Percentiles rank a stretch among this genome's conserved stretches.
These are phyloP conservation scores for Pythium brachiatum DNA, from an alignment of 352 stramenopile genomes.

Conservation along the genomic window DNA sequence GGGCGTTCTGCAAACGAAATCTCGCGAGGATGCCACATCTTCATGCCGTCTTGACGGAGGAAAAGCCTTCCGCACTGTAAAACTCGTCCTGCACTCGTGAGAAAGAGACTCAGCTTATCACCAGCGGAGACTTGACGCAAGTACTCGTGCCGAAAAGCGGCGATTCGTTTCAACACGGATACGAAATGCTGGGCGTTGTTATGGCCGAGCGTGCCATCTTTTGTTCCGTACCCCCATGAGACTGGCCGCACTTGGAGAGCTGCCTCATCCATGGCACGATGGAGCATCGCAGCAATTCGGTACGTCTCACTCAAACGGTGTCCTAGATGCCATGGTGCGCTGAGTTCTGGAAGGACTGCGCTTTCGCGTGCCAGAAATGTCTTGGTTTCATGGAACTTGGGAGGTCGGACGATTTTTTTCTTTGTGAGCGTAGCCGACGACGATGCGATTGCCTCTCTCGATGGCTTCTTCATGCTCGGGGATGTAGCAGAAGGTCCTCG, in stretches of 20 bases:
- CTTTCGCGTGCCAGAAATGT: conserved; percentile 43
- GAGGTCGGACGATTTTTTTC: conserved; percentile 36
- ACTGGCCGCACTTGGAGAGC: conserved; percentile 33
- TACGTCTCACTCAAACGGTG: conserved; percentile 33
- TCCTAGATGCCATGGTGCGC: conserved; percentile 23
- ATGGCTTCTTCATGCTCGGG: not conserved
- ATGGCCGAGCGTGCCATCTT: conserved; percentile 45
- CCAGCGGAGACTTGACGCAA: conserved; percentile 46
- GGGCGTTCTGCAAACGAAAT: conserved; percentile 16
- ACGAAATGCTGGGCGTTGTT: conserved; percentile 27
- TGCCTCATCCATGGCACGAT: conserved; percentile 26
- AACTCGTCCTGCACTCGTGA: conserved; percentile 43
- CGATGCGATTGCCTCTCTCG: not conserved
- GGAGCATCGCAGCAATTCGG: conserved; percentile 42
- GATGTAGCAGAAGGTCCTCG: not conserved
- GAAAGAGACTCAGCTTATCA: conserved; percentile 59
- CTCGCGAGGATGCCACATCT: conserved; percentile 50
- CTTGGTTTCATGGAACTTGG: conserved; percentile 46
- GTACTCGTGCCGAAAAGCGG: conserved; percentile 36
- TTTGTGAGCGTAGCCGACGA: conserved; percentile 5
- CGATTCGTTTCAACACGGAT: conserved; percentile 30
- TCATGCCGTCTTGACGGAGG: conserved; percentile 47
- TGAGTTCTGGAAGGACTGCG: conserved; percentile 3
- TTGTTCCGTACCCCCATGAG: conserved; percentile 55
- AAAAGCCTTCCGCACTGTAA: conserved; percentile 54